These are phyloP conservation scores for Annona squamosa DNA, from an alignment of 164 flowering plant genomes.

Conservation along the genomic window DNA sequence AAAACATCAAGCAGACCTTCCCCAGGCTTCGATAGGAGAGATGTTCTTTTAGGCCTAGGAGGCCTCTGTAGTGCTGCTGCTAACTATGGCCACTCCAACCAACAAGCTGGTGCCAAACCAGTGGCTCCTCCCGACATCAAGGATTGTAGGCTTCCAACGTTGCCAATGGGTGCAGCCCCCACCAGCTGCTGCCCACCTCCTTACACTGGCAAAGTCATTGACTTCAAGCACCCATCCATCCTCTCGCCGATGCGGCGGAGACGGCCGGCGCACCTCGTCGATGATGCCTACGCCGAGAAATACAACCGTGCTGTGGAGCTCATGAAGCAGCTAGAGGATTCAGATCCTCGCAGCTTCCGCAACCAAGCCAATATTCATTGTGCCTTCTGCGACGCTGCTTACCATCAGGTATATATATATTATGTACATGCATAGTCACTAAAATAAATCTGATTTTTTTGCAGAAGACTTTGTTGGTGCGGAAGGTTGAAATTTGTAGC, in stretches of 20 bases:
- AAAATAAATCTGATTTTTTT: too few relatives aligned
- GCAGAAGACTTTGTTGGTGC: too few relatives aligned
- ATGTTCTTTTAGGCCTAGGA: conserved; percentile 34
- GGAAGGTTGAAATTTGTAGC: too few relatives aligned
- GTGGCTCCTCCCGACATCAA: conserved; percentile 21
- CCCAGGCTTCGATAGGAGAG: background rate
- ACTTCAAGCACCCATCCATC: conserved; percentile 27
- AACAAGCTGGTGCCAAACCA: conserved; percentile 27
- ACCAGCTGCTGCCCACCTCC: conserved; percentile 45
- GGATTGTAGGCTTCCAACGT: conserved; percentile 27
- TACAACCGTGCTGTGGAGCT: conserved; percentile 29
- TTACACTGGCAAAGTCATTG: conserved; percentile 5
- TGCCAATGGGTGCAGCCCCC: conserved; percentile 19
- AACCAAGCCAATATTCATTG: conserved; percentile 41
- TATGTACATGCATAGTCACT: too few relatives aligned
- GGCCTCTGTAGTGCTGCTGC: conserved; percentile 31
- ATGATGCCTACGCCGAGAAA: conserved; percentile 28
- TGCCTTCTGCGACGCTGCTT: conserved; percentile 37
- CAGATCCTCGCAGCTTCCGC: conserved; percentile 30
- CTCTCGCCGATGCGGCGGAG: conserved; percentile 19
- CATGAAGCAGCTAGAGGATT: conserved; percentile 42
- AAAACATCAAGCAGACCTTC: background rate
- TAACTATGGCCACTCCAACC: conserved; percentile 1
- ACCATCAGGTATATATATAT: conserved; percentile 12
- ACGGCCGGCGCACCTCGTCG: conserved; percentile 34